Conservation (phyloP, 179 eudicot genomes). For the Actinidia arguta region DNA sequence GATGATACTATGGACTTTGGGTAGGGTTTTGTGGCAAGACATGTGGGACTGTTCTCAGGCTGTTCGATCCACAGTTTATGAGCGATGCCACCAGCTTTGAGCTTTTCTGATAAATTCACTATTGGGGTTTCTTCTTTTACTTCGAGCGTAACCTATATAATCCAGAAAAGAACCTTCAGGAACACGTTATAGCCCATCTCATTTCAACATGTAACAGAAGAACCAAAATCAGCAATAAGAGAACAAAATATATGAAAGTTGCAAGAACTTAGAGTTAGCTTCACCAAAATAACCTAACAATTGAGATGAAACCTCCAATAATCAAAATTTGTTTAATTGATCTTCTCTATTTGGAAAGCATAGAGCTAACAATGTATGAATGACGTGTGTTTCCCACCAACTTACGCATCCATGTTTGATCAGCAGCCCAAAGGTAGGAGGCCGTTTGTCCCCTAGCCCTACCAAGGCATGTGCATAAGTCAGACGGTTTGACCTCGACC, state of each 20-base stretch:
- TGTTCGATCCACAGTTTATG: slow-evolving; percentile 94
- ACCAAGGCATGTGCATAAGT: too few relatives aligned
- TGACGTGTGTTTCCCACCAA: background rate
- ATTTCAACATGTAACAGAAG: background rate
- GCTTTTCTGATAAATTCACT: slow-evolving; percentile 71
- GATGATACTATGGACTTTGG: slow-evolving; percentile 77
- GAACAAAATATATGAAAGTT: background rate
- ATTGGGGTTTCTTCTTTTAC: slow-evolving; percentile 88
- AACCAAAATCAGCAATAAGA: background rate
- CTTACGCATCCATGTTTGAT: too few relatives aligned
- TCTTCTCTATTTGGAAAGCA: background rate
- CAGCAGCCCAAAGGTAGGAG: too few relatives aligned
- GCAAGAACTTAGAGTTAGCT: background rate
- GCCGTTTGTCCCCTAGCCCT: too few relatives aligned
- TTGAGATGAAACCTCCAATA: background rate
- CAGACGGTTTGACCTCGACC: too few relatives aligned
- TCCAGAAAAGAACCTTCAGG: background rate
- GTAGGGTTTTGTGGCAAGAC: slow-evolving; percentile 88
- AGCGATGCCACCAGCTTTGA: slow-evolving; percentile 54
- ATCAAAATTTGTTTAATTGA: background rate
- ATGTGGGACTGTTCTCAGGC: slow-evolving; percentile 86
- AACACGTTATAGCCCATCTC: background rate
- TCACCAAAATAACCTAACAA: background rate
- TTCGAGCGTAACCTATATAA: slow-evolving; percentile 84
- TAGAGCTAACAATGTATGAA: background rate